Evolutionary conservation across 2,329 filamentous ascomycete species (phyloP), one percentile per base, ranked within the genome.

Genomic region (Intubia oerlemansii): DNA sequence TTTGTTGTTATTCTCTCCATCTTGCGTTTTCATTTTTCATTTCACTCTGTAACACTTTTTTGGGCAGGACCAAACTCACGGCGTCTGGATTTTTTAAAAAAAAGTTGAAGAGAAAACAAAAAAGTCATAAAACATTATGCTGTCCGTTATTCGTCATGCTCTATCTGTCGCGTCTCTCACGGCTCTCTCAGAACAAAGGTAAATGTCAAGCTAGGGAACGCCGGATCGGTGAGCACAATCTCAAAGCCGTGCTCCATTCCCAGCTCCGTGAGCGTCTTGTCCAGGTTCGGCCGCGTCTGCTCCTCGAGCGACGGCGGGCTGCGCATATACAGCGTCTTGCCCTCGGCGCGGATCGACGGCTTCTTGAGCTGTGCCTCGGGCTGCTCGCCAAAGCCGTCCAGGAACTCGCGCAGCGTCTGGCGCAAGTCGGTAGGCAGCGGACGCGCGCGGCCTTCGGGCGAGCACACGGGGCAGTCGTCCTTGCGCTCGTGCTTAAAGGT

Each of bases 401-500:
- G 66, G 33, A 95, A 78, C 18, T 90, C 80, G 39, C 76, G 65
- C 20, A 98, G 57, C 0, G 80, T 91, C 44, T 58, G 59, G 24
- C 67, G 62, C 13, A 74, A 64, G 42, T 82, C 65, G 15, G 90
- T 66, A 3, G 64, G 53, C 10, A 95, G 58, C 16, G 75, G 73
- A 29, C 80, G 75, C 4, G 88, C 71, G 33, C 80, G 53, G 30
- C 80, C 77, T 12, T 85, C 84, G 25, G 36, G 34, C 19, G 34
- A 25, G 44, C 88, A 98, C 6, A 95, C 88, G 3, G 88, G 82
- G 39, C 88, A 98, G 50, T 95, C 88, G 11, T 75, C 65, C 50
- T 93, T 95, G 56, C 78, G 80, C 52, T 93, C 76, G 43, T 92
- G 82, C 43, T 82, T 74, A 48, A 95, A 98, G 0, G 88, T 98